Conservation (phyloP, 2,329 filamentous ascomycete genomes). For the Colletotrichum sp. region DNA sequence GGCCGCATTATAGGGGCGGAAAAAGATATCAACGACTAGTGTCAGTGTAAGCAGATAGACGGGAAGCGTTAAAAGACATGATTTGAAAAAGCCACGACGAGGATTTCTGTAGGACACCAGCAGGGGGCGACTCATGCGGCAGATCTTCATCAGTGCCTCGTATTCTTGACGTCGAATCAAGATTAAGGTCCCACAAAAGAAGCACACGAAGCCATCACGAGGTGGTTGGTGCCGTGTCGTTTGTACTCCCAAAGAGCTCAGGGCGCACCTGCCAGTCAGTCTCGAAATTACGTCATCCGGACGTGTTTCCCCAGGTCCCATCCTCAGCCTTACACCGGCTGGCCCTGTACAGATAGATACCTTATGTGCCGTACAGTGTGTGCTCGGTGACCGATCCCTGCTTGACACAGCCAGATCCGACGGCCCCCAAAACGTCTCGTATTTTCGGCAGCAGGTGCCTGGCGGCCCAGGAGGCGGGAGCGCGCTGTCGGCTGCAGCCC, state of each 20-base stretch:
- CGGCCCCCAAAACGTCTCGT: slow-evolving; percentile 4
- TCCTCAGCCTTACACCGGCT: slow-evolving; percentile 3
- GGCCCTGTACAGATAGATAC: neutral
- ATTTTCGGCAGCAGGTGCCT: neutral
- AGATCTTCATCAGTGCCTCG: neutral
- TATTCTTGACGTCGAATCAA: neutral
- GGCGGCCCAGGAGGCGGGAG: neutral
- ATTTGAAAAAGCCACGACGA: neutral
- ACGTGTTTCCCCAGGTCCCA: neutral
- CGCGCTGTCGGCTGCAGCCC: neutral
- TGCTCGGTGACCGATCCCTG: neutral
- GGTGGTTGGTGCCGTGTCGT: neutral
- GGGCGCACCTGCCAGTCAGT: neutral
- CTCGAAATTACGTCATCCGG: neutral
- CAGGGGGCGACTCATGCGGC: neutral
- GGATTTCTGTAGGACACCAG: neutral
- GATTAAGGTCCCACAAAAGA: neutral
- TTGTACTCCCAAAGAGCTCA: neutral
- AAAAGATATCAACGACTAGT: slow-evolving; percentile 18
- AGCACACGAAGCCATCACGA: neutral
- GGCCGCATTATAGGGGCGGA: slow-evolving; percentile 11
- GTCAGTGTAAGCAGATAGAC: slow-evolving; percentile 22
- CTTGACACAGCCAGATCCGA: neutral
- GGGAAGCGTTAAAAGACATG: slow-evolving; percentile 21
- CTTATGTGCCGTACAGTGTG: neutral